phyloP scores from a whole-genome alignment of 106 monocot genomes.

The Dioscorea dumetorum region DNA sequence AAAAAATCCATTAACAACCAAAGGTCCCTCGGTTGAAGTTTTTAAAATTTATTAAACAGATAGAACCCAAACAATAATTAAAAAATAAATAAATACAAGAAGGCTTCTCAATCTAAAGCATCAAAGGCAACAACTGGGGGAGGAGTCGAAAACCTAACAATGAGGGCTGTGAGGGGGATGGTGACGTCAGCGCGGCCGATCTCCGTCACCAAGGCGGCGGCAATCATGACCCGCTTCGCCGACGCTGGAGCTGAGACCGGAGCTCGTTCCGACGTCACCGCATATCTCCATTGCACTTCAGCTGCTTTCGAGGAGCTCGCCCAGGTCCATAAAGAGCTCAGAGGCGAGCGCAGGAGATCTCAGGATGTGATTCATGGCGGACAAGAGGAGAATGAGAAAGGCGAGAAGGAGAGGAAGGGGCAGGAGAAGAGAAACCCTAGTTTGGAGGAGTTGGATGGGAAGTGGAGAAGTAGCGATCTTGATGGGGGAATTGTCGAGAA shows the following conservation, averaged over 20 bases:
- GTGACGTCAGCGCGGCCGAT: neutral
- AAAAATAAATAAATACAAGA: too few species aligned
- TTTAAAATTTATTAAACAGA: too few species aligned
- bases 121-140: too few species aligned
- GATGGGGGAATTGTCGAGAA: neutral
- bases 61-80: too few species aligned
- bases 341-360: neutral
- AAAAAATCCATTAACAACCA: too few species aligned
- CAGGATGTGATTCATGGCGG: neutral
- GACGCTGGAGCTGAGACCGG: neutral
- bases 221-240: neutral
- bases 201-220: neutral
- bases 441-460: neutral
- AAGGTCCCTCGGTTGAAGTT: too few species aligned
- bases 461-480: neutral
- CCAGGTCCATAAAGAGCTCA: neutral
- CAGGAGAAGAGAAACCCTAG: too few species aligned
- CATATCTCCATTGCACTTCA: neutral
- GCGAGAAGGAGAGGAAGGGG: neutral
- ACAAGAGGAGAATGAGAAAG: neutral
- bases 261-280: neutral
- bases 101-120: too few species aligned
- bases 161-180: conserved; percentile 2
- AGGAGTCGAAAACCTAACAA: neutral
- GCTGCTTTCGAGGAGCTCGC: neutral